These are phyloP conservation scores for Penicillium cosmopolitanum DNA, from an alignment of 495 filamentous ascomycete genomes.

Conservation along the genomic window DNA sequence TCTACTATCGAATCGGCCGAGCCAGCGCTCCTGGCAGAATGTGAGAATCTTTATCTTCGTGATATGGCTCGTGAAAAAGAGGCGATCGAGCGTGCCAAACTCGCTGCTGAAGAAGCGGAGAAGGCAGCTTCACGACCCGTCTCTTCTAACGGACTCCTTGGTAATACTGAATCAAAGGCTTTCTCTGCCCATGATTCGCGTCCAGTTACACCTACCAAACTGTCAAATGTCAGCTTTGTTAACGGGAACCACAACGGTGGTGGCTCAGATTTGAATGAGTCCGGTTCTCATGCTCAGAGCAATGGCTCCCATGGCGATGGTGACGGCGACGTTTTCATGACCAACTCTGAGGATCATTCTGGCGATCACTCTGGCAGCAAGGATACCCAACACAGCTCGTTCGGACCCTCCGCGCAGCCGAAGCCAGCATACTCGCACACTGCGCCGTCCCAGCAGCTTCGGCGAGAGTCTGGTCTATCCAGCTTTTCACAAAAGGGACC, in stretches of 20 bases:
- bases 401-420: slow-evolving; percentile 57
- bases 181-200: slow-evolving; percentile 29
- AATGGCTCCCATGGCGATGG: slow-evolving; percentile 70
- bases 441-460: slow-evolving; percentile 55
- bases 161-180: slow-evolving; percentile 37
- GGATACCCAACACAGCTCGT: slow-evolving; percentile 52
- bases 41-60: slow-evolving; percentile 73
- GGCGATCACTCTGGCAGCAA: slow-evolving; percentile 41
- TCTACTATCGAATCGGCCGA: slow-evolving; percentile 64
- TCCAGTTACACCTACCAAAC: slow-evolving; percentile 56
- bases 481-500: slow-evolving; percentile 70
- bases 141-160: slow-evolving; percentile 47
- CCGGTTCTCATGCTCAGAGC: slow-evolving; percentile 51
- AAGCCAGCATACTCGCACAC: slow-evolving; percentile 52
- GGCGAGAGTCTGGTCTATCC: slow-evolving; percentile 51
- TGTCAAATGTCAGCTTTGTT: slow-evolving; percentile 52
- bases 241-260: slow-evolving; percentile 53
- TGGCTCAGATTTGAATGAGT: slow-evolving; percentile 51
- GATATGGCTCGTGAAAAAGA: slow-evolving; percentile 71
- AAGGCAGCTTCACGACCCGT: slow-evolving; percentile 27
- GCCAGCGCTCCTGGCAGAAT: slow-evolving; percentile 67
- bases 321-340: slow-evolving; percentile 59
- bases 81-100: slow-evolving; percentile 62
- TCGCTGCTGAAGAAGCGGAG: slow-evolving; percentile 50
- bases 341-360: slow-evolving; percentile 50